Percentiles rank a stretch among this genome's conserved stretches.
phyloP scores from a whole-genome alignment of 1,139 yeast genomes.

The Torulaspora pretoriensis region DNA sequence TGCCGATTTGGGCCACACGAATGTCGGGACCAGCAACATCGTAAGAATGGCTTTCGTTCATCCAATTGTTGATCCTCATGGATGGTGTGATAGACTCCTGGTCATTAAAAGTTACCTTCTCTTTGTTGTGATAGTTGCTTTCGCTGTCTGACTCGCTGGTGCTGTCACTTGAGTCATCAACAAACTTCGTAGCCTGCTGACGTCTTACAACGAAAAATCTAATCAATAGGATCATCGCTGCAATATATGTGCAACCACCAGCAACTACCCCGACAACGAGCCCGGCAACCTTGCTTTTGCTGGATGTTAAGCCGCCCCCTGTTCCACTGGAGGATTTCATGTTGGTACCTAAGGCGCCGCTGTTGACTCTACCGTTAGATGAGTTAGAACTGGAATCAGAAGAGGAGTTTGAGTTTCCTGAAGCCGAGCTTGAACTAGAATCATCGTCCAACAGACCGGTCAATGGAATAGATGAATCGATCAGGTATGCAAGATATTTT shows the following conservation, averaged over 20 bases:
- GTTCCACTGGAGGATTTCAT: conserved; percentile 18
- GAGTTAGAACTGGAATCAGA: conserved; percentile 10
- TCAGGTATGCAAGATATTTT: conserved; percentile 49
- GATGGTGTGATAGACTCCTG: conserved; percentile 31
- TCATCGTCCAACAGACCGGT: conserved; percentile 43
- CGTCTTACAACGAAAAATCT: conserved; percentile 39
- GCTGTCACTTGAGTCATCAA: conserved; percentile 26
- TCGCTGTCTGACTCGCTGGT: conserved; percentile 34
- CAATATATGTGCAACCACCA: conserved; percentile 57
- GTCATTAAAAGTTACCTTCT: conserved; percentile 17
- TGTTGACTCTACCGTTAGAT: conserved; percentile 10
- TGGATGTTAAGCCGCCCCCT: conserved; percentile 32
- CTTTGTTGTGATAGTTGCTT: conserved; percentile 18
- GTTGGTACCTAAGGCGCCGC: conserved; percentile 24
- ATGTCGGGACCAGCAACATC: conserved; percentile 17
- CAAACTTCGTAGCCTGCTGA: conserved; percentile 13
- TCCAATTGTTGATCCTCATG: conserved; percentile 31
- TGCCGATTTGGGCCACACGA: conserved; percentile 14
- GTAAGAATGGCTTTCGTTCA: conserved; percentile 27
- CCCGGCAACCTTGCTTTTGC: conserved; percentile 46
- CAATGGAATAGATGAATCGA: conserved; percentile 62
- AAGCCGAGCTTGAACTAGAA: conserved; percentile 25
- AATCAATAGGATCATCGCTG: conserved; percentile 44
- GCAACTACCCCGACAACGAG: conserved; percentile 64
- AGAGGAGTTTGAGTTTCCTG: conserved; percentile 21